Conservation (phyloP, 352 stramenopile genomes). For the Phytophthora agathidicida region DNA sequence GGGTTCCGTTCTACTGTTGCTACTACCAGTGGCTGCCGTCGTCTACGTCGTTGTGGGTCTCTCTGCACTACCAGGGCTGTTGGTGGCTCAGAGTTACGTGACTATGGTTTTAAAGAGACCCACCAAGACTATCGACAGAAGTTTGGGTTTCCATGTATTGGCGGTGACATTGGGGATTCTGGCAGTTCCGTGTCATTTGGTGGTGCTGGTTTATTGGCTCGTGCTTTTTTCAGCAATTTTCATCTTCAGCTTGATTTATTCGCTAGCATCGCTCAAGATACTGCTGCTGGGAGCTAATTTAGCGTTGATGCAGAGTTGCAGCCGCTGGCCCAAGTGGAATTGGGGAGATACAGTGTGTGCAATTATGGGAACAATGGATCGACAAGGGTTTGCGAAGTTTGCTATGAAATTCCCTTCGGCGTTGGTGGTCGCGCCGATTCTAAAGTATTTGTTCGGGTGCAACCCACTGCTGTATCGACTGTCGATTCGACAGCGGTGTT, state of each 20-base stretch:
- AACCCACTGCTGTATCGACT: constrained; percentile 51
- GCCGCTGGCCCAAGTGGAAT: constrained; percentile 38
- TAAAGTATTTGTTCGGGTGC: constrained; percentile 51
- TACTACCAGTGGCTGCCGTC: constrained; percentile 14
- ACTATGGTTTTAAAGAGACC: constrained; percentile 22
- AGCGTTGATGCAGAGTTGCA: constrained; percentile 35
- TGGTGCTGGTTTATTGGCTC: constrained; percentile 33
- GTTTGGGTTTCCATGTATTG: constrained; percentile 15
- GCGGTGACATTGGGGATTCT: constrained; percentile 16
- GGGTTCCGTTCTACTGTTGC: constrained; percentile 19
- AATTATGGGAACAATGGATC: constrained; percentile 39
- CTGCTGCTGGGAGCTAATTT: constrained; percentile 32
- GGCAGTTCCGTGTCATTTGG: constrained; percentile 24
- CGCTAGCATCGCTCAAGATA: constrained; percentile 35
- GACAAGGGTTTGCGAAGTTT: constrained; percentile 46
- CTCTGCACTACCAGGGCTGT: constrained; percentile 22
- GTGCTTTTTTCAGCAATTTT: constrained; percentile 30
- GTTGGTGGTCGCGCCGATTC: constrained; percentile 37
- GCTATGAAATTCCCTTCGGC: constrained; percentile 40
- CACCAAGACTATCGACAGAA: constrained; percentile 25
- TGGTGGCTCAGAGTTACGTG: constrained; percentile 23
- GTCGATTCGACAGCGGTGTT: constrained; percentile 36
- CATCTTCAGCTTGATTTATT: constrained; percentile 32
- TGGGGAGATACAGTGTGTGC: constrained; percentile 40
- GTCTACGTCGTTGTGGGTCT: constrained; percentile 25